Percentiles rank a stretch among this genome's conserved stretches.
These are phyloP conservation scores for Leishmania tropica DNA, from an alignment of 208 protist species.

Conservation along the genomic window DNA sequence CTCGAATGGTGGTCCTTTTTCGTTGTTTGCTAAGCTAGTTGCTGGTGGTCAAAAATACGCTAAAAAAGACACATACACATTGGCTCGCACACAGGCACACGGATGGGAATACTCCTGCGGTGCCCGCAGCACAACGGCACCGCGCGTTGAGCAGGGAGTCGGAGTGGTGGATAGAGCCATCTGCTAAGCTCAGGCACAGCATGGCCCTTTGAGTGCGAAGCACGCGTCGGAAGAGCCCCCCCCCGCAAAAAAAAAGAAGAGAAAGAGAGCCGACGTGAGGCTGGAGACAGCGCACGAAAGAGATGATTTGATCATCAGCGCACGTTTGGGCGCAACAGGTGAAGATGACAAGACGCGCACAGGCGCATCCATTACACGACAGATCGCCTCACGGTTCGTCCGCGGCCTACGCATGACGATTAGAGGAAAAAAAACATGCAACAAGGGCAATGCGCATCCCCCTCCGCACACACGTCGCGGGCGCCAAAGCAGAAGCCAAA, in stretches of 20 bases:
- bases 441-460: not conserved
- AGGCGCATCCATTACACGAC: not conserved
- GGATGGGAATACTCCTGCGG: too few species aligned
- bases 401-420: not conserved
- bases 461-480: not conserved
- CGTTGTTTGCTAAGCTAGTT: not conserved
- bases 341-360: not conserved
- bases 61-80: not conserved
- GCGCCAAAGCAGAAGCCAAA: not conserved
- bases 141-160: not conserved
- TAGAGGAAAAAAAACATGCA: too few species aligned
- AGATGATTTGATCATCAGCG: not conserved
- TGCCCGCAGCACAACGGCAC: not conserved
- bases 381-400: not conserved
- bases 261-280: not conserved
- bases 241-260: not conserved
- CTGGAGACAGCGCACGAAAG: too few species aligned
- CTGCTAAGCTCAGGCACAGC: not conserved
- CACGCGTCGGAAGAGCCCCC: not conserved
- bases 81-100: slow-evolving; percentile 5
- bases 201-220: not conserved
- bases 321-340: not conserved
- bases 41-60: not conserved
- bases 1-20: not conserved
- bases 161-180: not conserved